Conservation (phyloP, 257 asterid species). For the Petrea volubilis region DNA sequence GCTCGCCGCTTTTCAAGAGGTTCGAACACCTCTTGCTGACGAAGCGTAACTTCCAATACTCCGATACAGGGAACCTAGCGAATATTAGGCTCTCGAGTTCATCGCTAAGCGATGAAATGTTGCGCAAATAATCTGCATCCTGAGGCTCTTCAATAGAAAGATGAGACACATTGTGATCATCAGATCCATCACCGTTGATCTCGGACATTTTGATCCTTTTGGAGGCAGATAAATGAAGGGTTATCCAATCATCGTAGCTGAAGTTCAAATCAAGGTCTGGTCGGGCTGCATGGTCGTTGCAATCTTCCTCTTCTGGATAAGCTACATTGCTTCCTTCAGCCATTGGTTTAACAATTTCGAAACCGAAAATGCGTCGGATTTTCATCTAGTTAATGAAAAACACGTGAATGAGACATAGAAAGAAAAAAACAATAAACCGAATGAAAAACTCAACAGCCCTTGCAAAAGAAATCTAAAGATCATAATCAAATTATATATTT, state of each 20-base stretch:
- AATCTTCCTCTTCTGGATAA: conserved; percentile 16
- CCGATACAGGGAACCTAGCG: conserved; percentile 58
- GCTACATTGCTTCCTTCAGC: conserved; percentile 23
- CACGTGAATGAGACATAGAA: background rate
- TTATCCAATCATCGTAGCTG: conserved; percentile 13
- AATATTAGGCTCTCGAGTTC: conserved; percentile 50
- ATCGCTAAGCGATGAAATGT: conserved; percentile 37
- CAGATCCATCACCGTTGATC: background rate
- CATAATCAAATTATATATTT: background rate
- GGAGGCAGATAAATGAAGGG: conserved; percentile 13
- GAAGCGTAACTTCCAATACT: conserved; percentile 48
- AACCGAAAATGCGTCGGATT: conserved; percentile 2
- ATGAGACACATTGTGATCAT: background rate
- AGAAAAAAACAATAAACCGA: background rate
- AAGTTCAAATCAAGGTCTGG: conserved; percentile 20
- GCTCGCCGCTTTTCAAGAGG: conserved; percentile 46
- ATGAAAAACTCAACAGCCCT: background rate
- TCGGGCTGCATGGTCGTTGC: conserved; percentile 7
- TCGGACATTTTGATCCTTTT: conserved; percentile 27
- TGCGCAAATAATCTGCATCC: conserved; percentile 66
- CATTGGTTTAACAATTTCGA: conserved; percentile 23
- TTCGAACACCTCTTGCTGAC: conserved; percentile 43
- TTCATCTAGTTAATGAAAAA: background rate
- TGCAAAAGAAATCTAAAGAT: background rate
- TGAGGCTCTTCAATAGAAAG: conserved; percentile 41